A percentile compares a stretch with the other conserved stretches of the same genome.
These are phyloP conservation scores for Smallanthus sonchifolius DNA, from an alignment of 129 eudicot species.

Conservation along the genomic window DNA sequence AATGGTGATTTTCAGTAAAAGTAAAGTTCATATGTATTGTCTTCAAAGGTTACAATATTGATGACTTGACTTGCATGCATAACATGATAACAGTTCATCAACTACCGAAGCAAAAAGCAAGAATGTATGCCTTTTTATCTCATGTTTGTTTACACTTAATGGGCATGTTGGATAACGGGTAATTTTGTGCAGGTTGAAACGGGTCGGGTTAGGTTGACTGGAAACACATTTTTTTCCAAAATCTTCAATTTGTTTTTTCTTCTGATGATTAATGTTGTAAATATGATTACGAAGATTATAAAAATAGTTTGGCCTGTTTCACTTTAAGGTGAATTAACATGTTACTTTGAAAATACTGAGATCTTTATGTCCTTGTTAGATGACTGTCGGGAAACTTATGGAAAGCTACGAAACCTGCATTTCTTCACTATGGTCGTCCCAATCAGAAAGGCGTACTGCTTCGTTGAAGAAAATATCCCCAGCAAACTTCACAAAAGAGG, in stretches of 20 bases:
- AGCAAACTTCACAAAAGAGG: conserved; percentile 91
- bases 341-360: background rate
- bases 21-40: conserved; percentile 4
- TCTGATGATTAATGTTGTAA: background rate
- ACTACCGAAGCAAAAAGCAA: conserved; percentile 26
- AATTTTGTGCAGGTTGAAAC: background rate
- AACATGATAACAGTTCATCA: conserved; percentile 45
- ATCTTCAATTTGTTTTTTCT: background rate
- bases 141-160: background rate
- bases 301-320: background rate
- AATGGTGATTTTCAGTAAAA: background rate
- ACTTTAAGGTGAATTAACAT: background rate
- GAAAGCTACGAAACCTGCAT: conserved; percentile 64
- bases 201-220: background rate
- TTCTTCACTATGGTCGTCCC: conserved; percentile 53
- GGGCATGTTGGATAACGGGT: background rate
- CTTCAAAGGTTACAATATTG: background rate
- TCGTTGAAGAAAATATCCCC: conserved; percentile 71
- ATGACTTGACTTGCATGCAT: conserved; percentile 27
- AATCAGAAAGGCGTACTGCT: conserved; percentile 50
- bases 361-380: conserved; percentile 27
- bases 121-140: conserved; percentile 36
- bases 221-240: background rate
- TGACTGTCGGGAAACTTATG: conserved; percentile 58
- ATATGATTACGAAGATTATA: background rate